These are phyloP conservation scores for Trypanosoma melophagium DNA, from an alignment of 208 protist species.

Conservation along the genomic window DNA sequence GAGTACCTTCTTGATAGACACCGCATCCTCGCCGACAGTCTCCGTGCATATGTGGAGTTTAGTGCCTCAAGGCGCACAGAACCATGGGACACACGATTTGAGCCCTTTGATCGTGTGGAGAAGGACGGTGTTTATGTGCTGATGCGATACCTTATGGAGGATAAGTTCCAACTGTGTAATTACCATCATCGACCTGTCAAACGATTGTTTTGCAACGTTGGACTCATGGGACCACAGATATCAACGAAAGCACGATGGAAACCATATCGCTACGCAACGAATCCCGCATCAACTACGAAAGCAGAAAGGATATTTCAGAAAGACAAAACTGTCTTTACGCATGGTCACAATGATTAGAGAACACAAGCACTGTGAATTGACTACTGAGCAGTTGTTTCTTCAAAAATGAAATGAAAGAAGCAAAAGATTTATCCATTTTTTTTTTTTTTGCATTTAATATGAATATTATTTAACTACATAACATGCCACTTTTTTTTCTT, in stretches of 20 bases:
- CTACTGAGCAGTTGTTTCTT: neutral
- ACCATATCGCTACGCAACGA: slow-evolving; percentile 77
- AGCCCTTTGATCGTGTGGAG: slow-evolving; percentile 87
- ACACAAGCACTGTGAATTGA: neutral
- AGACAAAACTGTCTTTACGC: slow-evolving; percentile 80
- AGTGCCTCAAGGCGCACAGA: slow-evolving; percentile 79
- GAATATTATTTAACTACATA: neutral
- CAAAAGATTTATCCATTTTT: neutral
- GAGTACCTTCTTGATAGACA: slow-evolving; percentile 89
- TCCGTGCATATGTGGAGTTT: slow-evolving; percentile 87
- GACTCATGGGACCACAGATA: slow-evolving; percentile 83
- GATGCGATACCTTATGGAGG: slow-evolving; percentile 85
- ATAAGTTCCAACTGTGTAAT: slow-evolving; percentile 89
- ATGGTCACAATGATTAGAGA: slow-evolving; percentile 76
- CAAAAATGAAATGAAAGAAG: neutral
- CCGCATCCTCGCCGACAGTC: slow-evolving; percentile 79
- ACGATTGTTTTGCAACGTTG: slow-evolving; percentile 86
- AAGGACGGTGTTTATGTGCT: slow-evolving; percentile 89
- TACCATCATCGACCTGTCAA: slow-evolving; percentile 89
- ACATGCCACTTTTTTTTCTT: neutral
- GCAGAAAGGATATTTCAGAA: slow-evolving; percentile 79
- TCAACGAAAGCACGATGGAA: slow-evolving; percentile 86
- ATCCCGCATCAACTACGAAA: slow-evolving; percentile 68
- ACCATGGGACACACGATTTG: slow-evolving; percentile 90
- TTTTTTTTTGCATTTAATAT: too few relatives aligned